Base-by-base conservation (phyloP, 306 rosid genomes). In the Ziziphus jujuba region DNA sequence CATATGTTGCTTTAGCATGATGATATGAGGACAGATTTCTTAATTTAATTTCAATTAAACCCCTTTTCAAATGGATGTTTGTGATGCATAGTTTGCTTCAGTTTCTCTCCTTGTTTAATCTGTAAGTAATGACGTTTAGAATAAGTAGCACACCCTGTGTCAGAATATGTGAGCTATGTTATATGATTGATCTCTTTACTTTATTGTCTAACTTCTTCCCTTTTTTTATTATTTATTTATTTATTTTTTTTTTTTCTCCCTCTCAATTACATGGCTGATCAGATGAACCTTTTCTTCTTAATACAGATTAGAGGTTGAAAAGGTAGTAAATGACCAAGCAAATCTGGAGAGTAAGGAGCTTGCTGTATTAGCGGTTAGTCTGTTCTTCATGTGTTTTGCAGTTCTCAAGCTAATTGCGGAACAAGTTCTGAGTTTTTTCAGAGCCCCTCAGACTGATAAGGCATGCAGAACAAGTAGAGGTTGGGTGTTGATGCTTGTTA, bases 321-420 rank as follows among this genome's bases (percentile, higher is more conserved):
- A 80, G 73, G 62, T 83, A 31, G 80, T 61, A 12, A 77, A 75
- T n/a, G 81, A 84, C 71, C 91, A 91, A 72, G 87, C 80, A 43
- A 76, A 69, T 59, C 66, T 80, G 28, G 95, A 89, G 79, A 80
- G 72, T 49, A 91, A 80, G 77, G 95, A 87, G 77, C 88, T 89
- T 33, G 87, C 90, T 0, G 84, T 89, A 25, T 77, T 91, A 63
- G 85, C 80, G 23, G 81, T 84, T 57, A 87, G 96, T 76, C 81
- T 87, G 20, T 63, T 87, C 72, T 85, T 85, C 65, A 63, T 79
- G 71, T 81, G 89, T 79, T 72, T 85, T 33, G 87, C 95, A 49
- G 62, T 81, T 81, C 74, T 91, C 67, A 79, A 77, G 74, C 77
- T 89, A 66, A 63, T 84, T 74, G 81, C 81, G 19, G 71, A 74